Evolutionary conservation across 2,329 filamentous ascomycete species (phyloP).

Genomic region (Epichloe sibirici): DNA sequence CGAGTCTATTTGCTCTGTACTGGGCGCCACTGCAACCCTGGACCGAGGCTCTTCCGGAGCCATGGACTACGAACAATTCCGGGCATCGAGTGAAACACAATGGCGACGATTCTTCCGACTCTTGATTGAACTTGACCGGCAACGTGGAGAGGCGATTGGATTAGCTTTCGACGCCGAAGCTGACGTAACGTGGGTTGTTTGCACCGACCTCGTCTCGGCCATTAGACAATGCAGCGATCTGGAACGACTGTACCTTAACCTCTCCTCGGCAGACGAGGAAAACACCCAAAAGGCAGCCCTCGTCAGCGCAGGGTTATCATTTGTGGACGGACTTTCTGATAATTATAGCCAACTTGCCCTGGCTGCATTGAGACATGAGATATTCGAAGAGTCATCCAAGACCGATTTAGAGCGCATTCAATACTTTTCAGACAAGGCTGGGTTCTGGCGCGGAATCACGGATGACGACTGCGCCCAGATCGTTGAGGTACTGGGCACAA

Average conservation of each 20-base stretch:
- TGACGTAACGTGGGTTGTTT: conserved; percentile 71
- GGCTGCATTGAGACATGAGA: conserved; percentile 55
- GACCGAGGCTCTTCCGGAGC: conserved; percentile 48
- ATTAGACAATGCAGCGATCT: conserved; percentile 68
- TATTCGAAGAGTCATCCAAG: conserved; percentile 60
- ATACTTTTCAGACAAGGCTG: conserved; percentile 64
- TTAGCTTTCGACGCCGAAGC: conserved; percentile 60
- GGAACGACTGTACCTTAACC: conserved; percentile 65
- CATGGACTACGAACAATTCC: conserved; percentile 66
- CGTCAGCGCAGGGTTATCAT: conserved; percentile 55
- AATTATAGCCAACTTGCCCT: conserved; percentile 56
- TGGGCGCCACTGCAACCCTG: conserved; percentile 57
- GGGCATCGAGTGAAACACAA: conserved; percentile 62
- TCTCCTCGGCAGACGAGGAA: conserved; percentile 36
- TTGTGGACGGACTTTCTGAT: conserved; percentile 58
- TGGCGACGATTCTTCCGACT: conserved; percentile 88
- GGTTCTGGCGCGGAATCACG: conserved; percentile 65
- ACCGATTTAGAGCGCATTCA: conserved; percentile 65
- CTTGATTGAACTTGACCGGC: conserved; percentile 73
- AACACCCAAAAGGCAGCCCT: conserved; percentile 47
- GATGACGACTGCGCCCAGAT: conserved; percentile 69
- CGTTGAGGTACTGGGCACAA: conserved; percentile 54
- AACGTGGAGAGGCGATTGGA: conserved; percentile 69
- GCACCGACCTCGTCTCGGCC: conserved; percentile 68
- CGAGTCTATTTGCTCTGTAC: conserved; percentile 62